Evolutionary conservation across 192 early-diverging fungal genomes (phyloP), one percentile per base, ranked within the genome.

Genomic region (Allomyces macrogynus): DNA sequence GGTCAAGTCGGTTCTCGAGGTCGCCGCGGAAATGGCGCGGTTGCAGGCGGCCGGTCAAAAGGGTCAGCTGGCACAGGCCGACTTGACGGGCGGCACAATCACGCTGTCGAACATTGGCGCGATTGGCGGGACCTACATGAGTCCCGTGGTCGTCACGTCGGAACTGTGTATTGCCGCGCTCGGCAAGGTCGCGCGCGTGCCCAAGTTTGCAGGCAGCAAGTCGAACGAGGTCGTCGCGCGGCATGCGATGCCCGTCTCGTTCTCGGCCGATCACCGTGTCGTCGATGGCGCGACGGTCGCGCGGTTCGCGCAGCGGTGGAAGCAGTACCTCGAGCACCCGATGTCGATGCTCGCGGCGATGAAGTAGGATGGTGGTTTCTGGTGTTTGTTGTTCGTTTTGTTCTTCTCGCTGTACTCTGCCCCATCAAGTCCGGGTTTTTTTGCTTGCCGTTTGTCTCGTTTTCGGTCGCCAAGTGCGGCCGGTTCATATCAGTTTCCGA

Each of bases 241-340:
- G 66, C 73, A 85, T 68, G 77, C 95, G 10, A 71, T 93, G 65
- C 79, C 81, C 24, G 76, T 92, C 5, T 93, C 90, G 78, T 94
- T 87, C 84, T 85, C 87, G 20, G 95, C 95, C 10, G 95, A 98
- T 76, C 95, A 98, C 75, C 82, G 95, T 26, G 88, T 98, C 23
- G 79, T 96, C 68, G 93, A 96, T 73, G 95, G 95, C 24, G 95
- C 91, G 12, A 94, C 93, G 11, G 80, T 98, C 68, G 95, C 93
- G 22, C 78, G 91, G 69, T 96, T 96, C 77, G 90, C 85, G 18
- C 73, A 78, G 60, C 68, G 77, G 24, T 98, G 87, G 90, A 94
- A 93, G 76, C 67, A 73, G 40, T 81, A 88, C 64, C 74, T 98
- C 60, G 92, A 98, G 74, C 80, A 91, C 61, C 92, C 92, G 4